Evolutionary conservation across 2,329 filamentous ascomycete genomes (phyloP), one percentile per base, ranked within the genome.

Genomic region (Aurifilum marmelostoma): DNA sequence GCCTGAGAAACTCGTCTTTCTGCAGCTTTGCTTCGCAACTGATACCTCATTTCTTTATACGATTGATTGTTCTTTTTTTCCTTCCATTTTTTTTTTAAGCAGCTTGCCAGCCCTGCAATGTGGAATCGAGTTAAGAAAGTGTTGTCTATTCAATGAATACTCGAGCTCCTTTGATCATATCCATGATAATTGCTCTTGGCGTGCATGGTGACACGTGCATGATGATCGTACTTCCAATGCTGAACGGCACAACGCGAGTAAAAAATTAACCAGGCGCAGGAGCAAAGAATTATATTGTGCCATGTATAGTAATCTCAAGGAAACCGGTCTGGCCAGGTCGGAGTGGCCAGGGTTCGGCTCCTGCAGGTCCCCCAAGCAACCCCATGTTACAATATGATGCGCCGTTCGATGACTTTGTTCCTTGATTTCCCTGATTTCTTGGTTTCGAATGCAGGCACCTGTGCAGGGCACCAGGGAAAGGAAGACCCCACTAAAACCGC

Each of bases 1-100:
- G 32, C 34, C 34, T 8, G 34, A 34, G 4, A 4, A 11, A 37
- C 16, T n/a, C n/a, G 18, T 59, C 4, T 29, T 18, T 47, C 3
- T 18, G 7, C 43, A 8, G n/a, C 52, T 14, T 58, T 24, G 8
- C 56, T 59, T 59, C 56, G 56, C 21, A 24, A 59, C 32, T 37
- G 56, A 59, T 59, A 59, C 56, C 56, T 37, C 56, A 59, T 59
- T n/a, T 59, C 11, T 37, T 59, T 37, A 37, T n/a, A 34, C 32
- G n/a, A n/a, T n/a, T n/a, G 21, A 8, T 59, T 29, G 56, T 47
- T 5, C 18, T 47, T 47, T 39, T 39, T 47, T n/a, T 3, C 16
- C 9, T 59, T n/a, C 3, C 2, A 12, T 37, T 2, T 24, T 9
- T 18, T 21, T 14, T 21, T 6, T 43, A 16, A 21, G 21, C 5